Evolutionary conservation across 2,329 filamentous ascomycete genomes (phyloP).

Genomic region (Fusarium floridanum): DNA sequence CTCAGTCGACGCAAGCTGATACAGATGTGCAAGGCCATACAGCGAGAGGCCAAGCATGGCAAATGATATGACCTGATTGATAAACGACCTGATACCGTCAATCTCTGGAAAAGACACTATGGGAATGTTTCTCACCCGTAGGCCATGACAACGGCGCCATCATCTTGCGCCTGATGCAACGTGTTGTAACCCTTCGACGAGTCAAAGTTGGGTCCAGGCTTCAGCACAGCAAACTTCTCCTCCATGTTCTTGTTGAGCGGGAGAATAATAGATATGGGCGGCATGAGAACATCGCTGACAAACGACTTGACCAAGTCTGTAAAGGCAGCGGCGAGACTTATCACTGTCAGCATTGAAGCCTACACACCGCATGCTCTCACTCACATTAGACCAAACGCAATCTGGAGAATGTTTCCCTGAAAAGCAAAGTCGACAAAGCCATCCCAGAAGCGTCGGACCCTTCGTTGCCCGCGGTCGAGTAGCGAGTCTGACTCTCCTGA

Average conservation of each 20-base stretch:
- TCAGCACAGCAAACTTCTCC: constrained; percentile 78
- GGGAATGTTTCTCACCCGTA: constrained; percentile 67
- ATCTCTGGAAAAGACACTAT: fast-evolving
- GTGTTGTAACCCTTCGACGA: constrained; percentile 75
- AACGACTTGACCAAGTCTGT: constrained; percentile 79
- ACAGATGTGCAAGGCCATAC: constrained; percentile 73
- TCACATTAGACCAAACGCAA: constrained; percentile 81
- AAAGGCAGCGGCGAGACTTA: constrained; percentile 76
- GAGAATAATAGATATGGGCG: constrained; percentile 75
- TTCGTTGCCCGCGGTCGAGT: constrained; percentile 60
- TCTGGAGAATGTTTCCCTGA: constrained; percentile 80
- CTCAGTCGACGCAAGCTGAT: constrained; percentile 72
- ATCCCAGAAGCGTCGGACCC: constrained; percentile 66
- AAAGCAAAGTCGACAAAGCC: constrained; percentile 81
- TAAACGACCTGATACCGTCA: constrained; percentile 61
- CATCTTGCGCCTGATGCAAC: constrained; percentile 74
- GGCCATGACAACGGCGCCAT: constrained; percentile 79
- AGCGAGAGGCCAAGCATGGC: constrained; percentile 73
- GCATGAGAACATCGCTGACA: constrained; percentile 77
- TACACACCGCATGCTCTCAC: constrained; percentile 34
- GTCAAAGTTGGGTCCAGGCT: constrained; percentile 66
- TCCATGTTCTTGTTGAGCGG: constrained; percentile 79
- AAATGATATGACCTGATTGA: constrained; percentile 76
- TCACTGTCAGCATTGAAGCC: constrained; percentile 16
- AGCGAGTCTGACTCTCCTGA: constrained; percentile 54